Evolutionary conservation across 2,329 filamentous ascomycete genomes (phyloP).

Genomic region (Rhytidhysteron rufulum): DNA sequence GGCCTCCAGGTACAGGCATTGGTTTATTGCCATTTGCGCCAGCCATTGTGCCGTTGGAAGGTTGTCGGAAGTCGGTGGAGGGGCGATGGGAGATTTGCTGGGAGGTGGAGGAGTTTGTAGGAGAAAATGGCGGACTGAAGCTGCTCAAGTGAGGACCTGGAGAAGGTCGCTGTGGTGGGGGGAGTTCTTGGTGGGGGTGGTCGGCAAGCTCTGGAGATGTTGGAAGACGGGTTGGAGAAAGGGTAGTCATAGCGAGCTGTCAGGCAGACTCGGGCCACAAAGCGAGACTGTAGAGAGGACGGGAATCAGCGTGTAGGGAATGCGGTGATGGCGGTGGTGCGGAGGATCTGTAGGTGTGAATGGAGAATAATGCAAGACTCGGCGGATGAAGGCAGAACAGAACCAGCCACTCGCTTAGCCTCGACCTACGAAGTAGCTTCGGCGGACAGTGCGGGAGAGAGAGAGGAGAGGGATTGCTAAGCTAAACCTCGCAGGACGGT

Average conservation of each 20-base stretch:
- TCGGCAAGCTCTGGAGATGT: constrained; percentile 16
- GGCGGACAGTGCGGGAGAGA: too few relatives aligned
- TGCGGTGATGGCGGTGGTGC: background rate
- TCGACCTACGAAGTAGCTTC: background rate
- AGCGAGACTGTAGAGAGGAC: constrained; percentile 1
- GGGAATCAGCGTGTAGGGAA: too few relatives aligned
- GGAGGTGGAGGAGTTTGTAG: constrained; percentile 7
- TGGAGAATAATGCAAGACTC: background rate
- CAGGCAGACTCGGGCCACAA: background rate
- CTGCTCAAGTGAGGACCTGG: constrained; percentile 11
- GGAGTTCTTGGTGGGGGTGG: constrained; percentile 25
- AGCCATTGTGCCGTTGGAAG: constrained; percentile 27
- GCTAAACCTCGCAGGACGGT: too few relatives aligned
- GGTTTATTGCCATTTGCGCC: constrained; percentile 28
- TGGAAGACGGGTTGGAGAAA: constrained; percentile 19
- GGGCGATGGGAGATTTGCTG: constrained; percentile 19
- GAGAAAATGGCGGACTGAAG: constrained; percentile 14
- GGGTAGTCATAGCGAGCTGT: constrained; percentile 21
- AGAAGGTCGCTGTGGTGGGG: constrained; percentile 9
- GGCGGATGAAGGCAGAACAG: background rate
- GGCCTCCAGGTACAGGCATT: constrained; percentile 33
- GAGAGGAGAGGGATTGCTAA: too few relatives aligned
- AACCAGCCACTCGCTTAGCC: constrained; percentile 1
- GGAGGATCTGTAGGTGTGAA: background rate
- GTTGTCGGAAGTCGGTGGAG: constrained; percentile 28